Conservation (phyloP, 164 flowering plant genomes). For the Tinospora cordifolia region DNA sequence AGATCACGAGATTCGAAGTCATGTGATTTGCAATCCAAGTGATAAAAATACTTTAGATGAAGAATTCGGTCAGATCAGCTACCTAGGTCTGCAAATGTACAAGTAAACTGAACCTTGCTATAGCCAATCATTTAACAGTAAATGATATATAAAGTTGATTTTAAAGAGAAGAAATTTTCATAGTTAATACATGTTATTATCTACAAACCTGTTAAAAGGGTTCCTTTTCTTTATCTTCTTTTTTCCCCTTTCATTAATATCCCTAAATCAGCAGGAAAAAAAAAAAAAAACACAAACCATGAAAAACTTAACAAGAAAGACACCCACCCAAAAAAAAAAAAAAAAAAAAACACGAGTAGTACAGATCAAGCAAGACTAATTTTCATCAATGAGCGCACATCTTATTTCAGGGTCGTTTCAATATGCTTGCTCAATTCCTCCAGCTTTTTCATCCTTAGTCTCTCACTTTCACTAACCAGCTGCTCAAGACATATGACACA, state of each 20-base stretch:
- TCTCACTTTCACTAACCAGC: conserved; percentile 85
- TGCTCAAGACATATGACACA: conserved; percentile 17
- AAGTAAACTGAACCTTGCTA: too few relatives aligned
- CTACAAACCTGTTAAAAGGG: background rate
- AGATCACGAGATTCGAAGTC: too few relatives aligned
- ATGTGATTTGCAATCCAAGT: too few relatives aligned
- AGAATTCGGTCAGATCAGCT: too few relatives aligned
- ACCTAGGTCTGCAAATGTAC: too few relatives aligned
- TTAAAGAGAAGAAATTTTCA: background rate
- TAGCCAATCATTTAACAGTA: too few relatives aligned
- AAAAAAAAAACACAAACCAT: conserved; percentile 9
- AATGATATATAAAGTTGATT: background rate
- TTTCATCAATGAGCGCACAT: conserved; percentile 6
- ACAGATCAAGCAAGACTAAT: conserved; percentile 22
- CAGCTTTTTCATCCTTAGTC: conserved; percentile 70
- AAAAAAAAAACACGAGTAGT: too few relatives aligned
- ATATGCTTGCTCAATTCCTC: conserved; percentile 79
- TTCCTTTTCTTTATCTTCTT: background rate
- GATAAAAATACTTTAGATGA: too few relatives aligned
- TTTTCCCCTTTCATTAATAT: background rate
- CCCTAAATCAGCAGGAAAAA: conserved; percentile 13
- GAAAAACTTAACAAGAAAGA: conserved; percentile 1
- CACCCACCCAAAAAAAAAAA: conserved; percentile 7
- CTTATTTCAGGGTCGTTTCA: conserved; percentile 39
- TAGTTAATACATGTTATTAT: background rate